phyloP scores from a whole-genome alignment of 257 asterid genomes.

The Lycium ferocissimum region DNA sequence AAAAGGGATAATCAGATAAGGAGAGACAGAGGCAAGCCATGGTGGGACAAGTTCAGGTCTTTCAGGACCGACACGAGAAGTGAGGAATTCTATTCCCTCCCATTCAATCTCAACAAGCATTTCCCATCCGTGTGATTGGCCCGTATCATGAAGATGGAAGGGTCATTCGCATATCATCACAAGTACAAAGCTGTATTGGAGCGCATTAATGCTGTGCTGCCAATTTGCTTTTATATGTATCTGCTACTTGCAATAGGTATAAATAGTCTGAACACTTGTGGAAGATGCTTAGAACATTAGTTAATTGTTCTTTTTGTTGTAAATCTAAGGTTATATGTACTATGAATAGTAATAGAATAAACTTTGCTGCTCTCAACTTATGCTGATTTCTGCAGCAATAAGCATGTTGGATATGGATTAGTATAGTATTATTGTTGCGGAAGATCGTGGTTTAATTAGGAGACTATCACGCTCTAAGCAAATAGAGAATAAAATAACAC shows the following conservation, averaged over 20 bases:
- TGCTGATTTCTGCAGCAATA: background rate
- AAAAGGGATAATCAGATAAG: slow-evolving; percentile 64
- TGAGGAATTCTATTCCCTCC: slow-evolving; percentile 92
- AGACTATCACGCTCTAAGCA: background rate
- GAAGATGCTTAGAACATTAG: slow-evolving; percentile 20
- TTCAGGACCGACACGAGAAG: slow-evolving; percentile 79
- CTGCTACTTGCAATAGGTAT: background rate
- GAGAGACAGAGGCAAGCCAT: slow-evolving; percentile 91
- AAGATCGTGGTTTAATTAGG: background rate
- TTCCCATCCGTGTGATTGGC: slow-evolving; percentile 79
- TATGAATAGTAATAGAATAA: slow-evolving; percentile 20
- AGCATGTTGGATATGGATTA: background rate
- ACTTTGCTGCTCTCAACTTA: background rate
- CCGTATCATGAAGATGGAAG: slow-evolving; percentile 26
- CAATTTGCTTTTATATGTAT: background rate
- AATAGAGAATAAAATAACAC: background rate
- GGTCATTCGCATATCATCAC: slow-evolving; percentile 24
- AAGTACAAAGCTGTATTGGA: slow-evolving; percentile 26
- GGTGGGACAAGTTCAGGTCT: slow-evolving; percentile 94
- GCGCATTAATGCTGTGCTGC: background rate
- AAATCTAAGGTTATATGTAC: slow-evolving; percentile 23
- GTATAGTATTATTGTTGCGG: background rate
- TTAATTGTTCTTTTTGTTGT: slow-evolving; percentile 15
- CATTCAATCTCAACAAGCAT: slow-evolving; percentile 88
- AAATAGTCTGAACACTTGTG: background rate